phyloP scores from a whole-genome alignment of 495 filamentous ascomycete genomes.

The Hypomontagnella submonticulosa region DNA sequence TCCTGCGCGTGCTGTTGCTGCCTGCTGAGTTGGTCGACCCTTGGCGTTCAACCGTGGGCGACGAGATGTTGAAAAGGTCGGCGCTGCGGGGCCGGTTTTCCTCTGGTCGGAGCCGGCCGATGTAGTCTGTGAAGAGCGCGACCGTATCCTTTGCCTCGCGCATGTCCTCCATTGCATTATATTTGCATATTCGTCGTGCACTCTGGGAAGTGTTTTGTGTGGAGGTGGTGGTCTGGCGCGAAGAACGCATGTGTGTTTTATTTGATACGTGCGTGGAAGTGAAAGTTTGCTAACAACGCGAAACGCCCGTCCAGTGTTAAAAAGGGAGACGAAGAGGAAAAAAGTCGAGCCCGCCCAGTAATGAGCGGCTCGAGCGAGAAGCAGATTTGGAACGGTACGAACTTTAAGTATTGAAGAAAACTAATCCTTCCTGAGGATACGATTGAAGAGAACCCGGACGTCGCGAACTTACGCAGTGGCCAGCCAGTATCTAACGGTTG shows the following conservation, averaged over 20 bases:
- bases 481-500: constrained; percentile 19
- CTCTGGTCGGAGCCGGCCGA: constrained; percentile 55
- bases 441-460: neutral
- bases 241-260: constrained; percentile 16
- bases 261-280: constrained; percentile 1
- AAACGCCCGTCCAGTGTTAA: constrained; percentile 8
- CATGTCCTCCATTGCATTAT: constrained; percentile 40
- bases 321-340: constrained; percentile 3
- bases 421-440: constrained; percentile 26
- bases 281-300: constrained; percentile 9
- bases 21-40: constrained; percentile 25
- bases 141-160: constrained; percentile 40
- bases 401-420: constrained; percentile 17
- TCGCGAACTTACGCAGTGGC: constrained; percentile 27
- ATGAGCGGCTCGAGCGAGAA: constrained; percentile 7
- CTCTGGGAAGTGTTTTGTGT: constrained; percentile 2
- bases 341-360: neutral
- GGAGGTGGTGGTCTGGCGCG: neutral
- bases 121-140: constrained; percentile 54
- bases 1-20: constrained; percentile 18
- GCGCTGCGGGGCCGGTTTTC: constrained; percentile 3
- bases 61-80: neutral
- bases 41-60: constrained; percentile 23
- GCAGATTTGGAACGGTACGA: constrained; percentile 9
- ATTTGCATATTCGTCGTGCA: constrained; percentile 3